Evolutionary conservation across 2,329 filamentous ascomycete genomes (phyloP).

Genomic region (Trichoderma atroviride): DNA sequence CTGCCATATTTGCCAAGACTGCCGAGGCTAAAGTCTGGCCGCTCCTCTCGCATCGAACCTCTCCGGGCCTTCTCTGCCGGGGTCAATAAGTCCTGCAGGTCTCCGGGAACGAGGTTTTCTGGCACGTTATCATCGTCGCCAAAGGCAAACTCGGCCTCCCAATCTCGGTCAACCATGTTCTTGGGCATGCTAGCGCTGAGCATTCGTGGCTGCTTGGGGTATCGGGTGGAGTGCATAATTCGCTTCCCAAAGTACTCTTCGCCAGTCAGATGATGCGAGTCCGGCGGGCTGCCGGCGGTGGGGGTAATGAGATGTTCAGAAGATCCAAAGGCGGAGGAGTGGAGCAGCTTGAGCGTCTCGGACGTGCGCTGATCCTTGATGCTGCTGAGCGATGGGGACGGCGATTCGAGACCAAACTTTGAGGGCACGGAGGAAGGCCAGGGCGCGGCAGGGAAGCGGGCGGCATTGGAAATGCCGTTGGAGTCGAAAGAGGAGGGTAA

Average conservation of each 20-base stretch:
- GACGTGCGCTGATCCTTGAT: conserved; percentile 64
- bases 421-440: conserved; percentile 92
- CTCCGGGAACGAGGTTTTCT: conserved; percentile 70
- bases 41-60: conserved; percentile 59
- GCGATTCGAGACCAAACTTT: conserved; percentile 86
- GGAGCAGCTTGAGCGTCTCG: conserved; percentile 65
- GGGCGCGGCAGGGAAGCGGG: conserved; percentile 74
- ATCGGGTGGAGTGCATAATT: conserved; percentile 68
- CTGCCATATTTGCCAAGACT: conserved; percentile 63
- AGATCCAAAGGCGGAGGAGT: conserved; percentile 68
- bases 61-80: conserved; percentile 68
- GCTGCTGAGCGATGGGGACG: conserved; percentile 70
- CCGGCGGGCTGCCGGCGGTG: conserved; percentile 50
- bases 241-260: conserved; percentile 72
- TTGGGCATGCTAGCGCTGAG: conserved; percentile 70
- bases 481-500: conserved; percentile 95
- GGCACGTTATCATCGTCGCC: conserved; percentile 63
- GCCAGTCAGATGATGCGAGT: conserved; percentile 54
- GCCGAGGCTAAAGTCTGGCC: conserved; percentile 38
- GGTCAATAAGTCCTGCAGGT: conserved; percentile 66
- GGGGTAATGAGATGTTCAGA: conserved; percentile 63
- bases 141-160: conserved; percentile 72
- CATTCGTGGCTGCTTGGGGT: conserved; percentile 69
- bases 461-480: conserved; percentile 89
- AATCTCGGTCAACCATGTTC: conserved; percentile 65